Evolutionary conservation across 345 rosid species (phyloP), one percentile per base, ranked within the genome.

Genomic region (Salix viminalis): DNA sequence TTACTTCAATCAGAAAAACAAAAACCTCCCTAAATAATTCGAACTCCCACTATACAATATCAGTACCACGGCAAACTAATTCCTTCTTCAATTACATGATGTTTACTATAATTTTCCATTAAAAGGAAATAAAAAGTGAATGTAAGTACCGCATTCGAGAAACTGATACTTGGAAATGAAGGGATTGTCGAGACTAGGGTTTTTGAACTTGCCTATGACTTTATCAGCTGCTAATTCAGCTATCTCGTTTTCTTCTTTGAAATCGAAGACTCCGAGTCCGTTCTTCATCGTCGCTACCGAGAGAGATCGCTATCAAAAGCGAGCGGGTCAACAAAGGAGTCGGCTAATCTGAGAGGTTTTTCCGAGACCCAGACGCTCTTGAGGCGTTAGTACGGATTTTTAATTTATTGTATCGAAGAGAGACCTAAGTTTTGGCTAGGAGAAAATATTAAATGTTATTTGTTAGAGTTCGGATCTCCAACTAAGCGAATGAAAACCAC

Each of bases 171-270:
- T 87, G 70, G 84, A 48, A 83, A 48, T 69, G 67, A 84, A 65
- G 77, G 87, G 58, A 80, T 80, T 79, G 67, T 80, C 87, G 41
- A 58, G 65, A 75, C 82, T 88, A 91, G 97, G 94, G 92, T 82
- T 88, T 84, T 86, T 68, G 58, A 84, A 85, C 79, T 91, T 91
- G 79, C 65, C 77, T 65, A 80, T 58, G 50, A 82, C 68, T 77
- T 91, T 86, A 30, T 82, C 86, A 52, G 89, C 80, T 39, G 81
- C 76, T 11, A 76, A 66, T 75, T 93, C 96, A 36, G 88, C 56
- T 69, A 85, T 77, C 88, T 89, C 92, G 73, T 91, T 97, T 65
- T 88, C 97, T 79, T 89, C 91, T 8, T 83, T 88, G 90, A 89
- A 91, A 69, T 90, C 96, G 82, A 86, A 90, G 23, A 88, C 90